These are phyloP conservation scores for Aureobasidium musti DNA, from an alignment of 2,329 filamentous ascomycete genomes.

Conservation along the genomic window DNA sequence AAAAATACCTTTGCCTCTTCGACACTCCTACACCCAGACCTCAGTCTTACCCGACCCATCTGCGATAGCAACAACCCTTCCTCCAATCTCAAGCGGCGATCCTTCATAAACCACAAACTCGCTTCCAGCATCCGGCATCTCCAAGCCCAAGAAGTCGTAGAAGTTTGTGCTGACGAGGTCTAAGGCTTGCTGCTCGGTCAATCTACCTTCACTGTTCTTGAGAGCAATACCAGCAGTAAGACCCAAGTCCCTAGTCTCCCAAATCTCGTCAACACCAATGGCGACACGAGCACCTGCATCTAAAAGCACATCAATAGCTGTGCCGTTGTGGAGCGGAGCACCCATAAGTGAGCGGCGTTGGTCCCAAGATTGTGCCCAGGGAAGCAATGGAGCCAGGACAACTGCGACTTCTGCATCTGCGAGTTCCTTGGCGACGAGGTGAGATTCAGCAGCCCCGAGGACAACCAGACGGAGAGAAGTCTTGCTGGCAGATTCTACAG, in stretches of 20 bases:
- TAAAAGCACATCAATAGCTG: constrained; percentile 59
- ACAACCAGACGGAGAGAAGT: constrained; percentile 56
- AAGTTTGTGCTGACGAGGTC: constrained; percentile 60
- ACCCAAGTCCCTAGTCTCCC: constrained; percentile 61
- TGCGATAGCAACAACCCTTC: constrained; percentile 57
- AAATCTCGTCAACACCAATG: constrained; percentile 63
- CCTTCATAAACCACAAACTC: constrained; percentile 67
- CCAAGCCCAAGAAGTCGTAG: constrained; percentile 58
- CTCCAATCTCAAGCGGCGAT: constrained; percentile 62
- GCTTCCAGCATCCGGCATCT: constrained; percentile 36
- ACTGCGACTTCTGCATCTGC: constrained; percentile 60
- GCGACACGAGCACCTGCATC: constrained; percentile 61
- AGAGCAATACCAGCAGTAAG: constrained; percentile 62
- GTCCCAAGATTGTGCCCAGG: constrained; percentile 61
- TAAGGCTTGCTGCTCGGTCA: constrained; percentile 59
- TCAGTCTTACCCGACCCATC: constrained; percentile 43
- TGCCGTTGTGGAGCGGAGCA: constrained; percentile 67
- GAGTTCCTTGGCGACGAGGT: constrained; percentile 61
- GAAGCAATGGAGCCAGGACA: constrained; percentile 61
- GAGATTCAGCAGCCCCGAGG: constrained; percentile 64
- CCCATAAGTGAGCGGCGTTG: constrained; percentile 63
- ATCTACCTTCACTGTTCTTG: constrained; percentile 57
- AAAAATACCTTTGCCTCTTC: not conserved
- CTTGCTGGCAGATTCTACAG: constrained; percentile 52
- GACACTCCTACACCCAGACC: constrained; percentile 34